phyloP scores from a whole-genome alignment of 139 green algal genomes.

The Desmodesmus armatus region DNA sequence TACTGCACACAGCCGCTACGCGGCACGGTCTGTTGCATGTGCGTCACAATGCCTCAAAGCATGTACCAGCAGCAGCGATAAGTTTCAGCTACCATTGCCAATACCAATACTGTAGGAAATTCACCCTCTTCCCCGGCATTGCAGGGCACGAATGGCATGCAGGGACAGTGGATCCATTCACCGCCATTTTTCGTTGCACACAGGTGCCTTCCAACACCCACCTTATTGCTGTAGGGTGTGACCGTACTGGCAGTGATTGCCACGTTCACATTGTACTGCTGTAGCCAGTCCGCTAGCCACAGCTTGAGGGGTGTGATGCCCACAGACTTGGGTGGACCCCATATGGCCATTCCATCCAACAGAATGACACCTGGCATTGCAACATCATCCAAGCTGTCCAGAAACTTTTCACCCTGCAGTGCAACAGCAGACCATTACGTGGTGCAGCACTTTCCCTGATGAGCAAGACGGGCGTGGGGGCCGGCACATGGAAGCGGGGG shows the following conservation, averaged over 20 bases:
- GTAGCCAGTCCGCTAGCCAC: constrained; percentile 39
- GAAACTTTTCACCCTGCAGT: constrained; percentile 41
- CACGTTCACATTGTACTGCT: constrained; percentile 36
- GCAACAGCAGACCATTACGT: not conserved
- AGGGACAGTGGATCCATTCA: not conserved
- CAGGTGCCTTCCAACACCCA: not conserved
- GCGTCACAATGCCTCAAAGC: not conserved
- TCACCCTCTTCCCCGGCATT: not conserved
- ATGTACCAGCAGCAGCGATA: not conserved
- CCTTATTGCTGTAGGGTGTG: constrained; percentile 43
- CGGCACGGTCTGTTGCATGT: not conserved
- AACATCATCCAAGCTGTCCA: constrained; percentile 42
- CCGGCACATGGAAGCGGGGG: no score
- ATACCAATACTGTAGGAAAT: not conserved
- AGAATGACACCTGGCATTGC: not conserved
- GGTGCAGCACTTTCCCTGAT: not conserved
- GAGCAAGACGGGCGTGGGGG: no score
- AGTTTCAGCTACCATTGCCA: not conserved
- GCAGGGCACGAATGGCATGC: not conserved
- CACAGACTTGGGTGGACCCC: constrained; percentile 13
- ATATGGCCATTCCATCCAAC: constrained; percentile 39
- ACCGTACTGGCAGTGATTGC: constrained; percentile 34
- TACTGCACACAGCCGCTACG: no score
- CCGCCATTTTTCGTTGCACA: not conserved
- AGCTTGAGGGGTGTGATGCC: constrained; percentile 36